Evolutionary conservation across 2,329 filamentous ascomycete genomes (phyloP).

Genomic region (Hypomyces perniciosus): DNA sequence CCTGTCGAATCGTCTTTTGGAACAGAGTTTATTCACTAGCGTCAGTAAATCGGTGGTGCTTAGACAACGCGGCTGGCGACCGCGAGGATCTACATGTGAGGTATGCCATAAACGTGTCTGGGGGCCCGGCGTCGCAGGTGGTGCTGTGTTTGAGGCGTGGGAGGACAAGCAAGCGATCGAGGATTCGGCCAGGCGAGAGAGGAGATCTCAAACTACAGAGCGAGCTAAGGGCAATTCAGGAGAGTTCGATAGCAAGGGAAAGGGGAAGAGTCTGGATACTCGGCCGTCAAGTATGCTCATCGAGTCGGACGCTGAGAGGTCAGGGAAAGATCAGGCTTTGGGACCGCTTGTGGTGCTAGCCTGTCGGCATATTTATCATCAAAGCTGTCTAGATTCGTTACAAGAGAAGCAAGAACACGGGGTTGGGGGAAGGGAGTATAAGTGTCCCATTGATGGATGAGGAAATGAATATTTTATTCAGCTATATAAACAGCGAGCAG

Average conservation of each 20-base stretch:
- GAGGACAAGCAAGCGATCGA: slow-evolving; percentile 53
- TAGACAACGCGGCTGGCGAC: slow-evolving; percentile 82
- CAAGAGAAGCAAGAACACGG: slow-evolving; percentile 47
- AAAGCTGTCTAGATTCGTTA: slow-evolving; percentile 61
- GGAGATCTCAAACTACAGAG: slow-evolving; percentile 31
- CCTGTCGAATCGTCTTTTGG: slow-evolving; percentile 79
- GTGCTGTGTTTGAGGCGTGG: slow-evolving; percentile 76
- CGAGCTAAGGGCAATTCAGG: slow-evolving; percentile 33
- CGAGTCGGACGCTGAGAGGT: slow-evolving; percentile 22
- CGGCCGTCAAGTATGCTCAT: slow-evolving; percentile 37
- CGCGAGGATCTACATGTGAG: slow-evolving; percentile 80
- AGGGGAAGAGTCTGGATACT: slow-evolving; percentile 38
- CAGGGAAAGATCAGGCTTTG: slow-evolving; percentile 42
- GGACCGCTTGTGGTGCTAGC: slow-evolving; percentile 62
- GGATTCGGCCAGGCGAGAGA: slow-evolving; percentile 38
- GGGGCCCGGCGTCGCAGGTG: slow-evolving; percentile 73
- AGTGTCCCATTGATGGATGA: slow-evolving; percentile 50
- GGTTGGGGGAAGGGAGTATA: slow-evolving; percentile 45
- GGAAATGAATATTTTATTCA: neutral
- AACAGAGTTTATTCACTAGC: slow-evolving; percentile 80
- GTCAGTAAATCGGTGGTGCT: slow-evolving; percentile 69
- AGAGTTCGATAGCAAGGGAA: slow-evolving; percentile 31
- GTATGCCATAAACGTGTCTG: slow-evolving; percentile 76
- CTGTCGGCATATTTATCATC: slow-evolving; percentile 66
- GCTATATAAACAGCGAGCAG: neutral